Base-by-base conservation (phyloP, 2,329 filamentous ascomycete species). In the Pseudodiploospora longispora region DNA sequence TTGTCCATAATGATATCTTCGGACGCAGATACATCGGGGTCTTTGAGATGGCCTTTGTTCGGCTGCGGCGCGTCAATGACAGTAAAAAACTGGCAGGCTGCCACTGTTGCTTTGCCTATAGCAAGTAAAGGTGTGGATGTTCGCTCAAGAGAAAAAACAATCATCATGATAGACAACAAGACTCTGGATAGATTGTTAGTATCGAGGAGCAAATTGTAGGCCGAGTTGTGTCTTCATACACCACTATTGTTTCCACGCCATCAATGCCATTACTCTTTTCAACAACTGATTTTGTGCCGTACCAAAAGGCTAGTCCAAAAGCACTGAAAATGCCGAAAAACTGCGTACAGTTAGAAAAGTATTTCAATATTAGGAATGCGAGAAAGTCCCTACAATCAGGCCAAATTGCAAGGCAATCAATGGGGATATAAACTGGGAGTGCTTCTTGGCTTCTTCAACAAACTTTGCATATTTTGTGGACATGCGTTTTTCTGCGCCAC, bases 251-350 rank as follows among this genome's bases (percentile, higher is more conserved):
- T 36, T 76, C 70, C 8, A 80, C 64, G 46, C 64, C 66, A 10
- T 65, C 51, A 35, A 82, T 58, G 12, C 66, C 63, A 1, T 69
- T 69, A 9, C 19, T 19, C 19, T 19, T 19, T 19, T 75, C 66
- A 2, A 67, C 49, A 39, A 62, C 71, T 0, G 72, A 68, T 52
- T 71, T 75, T 38, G 73, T 71, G 4, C 80, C 80, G 50, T 75
- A 83, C 78, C 78, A 83, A 49, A 84, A 84, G 6, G 72, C 66
- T 27, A 83, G 64, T 1, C 70, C 74, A 49, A 82, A 81, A 0
- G 72, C 66, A 3, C 64, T 58, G 44, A 72, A 77, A 0, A 75
- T 57, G 3, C 68, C 69, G 41, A 80, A 79, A 59, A 78, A 80
- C 63, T 71, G 33, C 8, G 3, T 5, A 6, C 3, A 31, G 30